Percentiles rank a stretch among this genome's conserved stretches.
Evolutionary conservation across 306 rosid species (phyloP).

Genomic region (Morella rubra): DNA sequence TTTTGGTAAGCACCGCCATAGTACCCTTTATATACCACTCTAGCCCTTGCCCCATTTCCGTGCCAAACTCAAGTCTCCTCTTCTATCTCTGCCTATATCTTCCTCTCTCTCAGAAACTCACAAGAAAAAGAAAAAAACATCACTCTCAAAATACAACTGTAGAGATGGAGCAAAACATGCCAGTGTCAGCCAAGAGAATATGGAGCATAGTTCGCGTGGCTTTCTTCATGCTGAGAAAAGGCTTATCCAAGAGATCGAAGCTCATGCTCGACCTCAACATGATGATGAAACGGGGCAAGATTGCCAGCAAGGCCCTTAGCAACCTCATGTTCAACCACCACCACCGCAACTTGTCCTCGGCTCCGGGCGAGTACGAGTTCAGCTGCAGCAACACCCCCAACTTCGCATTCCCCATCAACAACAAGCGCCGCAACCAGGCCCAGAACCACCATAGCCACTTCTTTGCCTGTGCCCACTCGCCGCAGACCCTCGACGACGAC

Average conservation of each 20-base stretch:
- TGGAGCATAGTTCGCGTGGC: conserved; percentile 66
- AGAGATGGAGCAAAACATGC: conserved; percentile 48
- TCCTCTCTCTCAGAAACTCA: conserved; percentile 17
- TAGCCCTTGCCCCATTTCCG: neutral
- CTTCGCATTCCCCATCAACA: conserved; percentile 30
- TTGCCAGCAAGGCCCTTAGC: conserved; percentile 77
- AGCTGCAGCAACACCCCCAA: conserved; percentile 85
- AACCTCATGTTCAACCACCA: conserved; percentile 63
- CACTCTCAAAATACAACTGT: neutral
- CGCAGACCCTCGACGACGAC: conserved; percentile 55
- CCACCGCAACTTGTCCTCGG: conserved; percentile 20
- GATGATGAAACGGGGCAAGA: conserved; percentile 76
- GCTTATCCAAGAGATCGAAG: conserved; percentile 57
- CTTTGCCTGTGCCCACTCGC: conserved; percentile 54
- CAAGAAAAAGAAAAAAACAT: conserved; percentile 28
- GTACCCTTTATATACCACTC: conserved; percentile 26
- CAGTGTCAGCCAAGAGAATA: conserved; percentile 50
- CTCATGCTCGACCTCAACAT: conserved; percentile 61
- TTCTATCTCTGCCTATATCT: conserved; percentile 3
- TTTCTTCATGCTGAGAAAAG: conserved; percentile 68
- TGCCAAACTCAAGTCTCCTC: conserved; percentile 25
- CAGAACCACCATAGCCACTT: conserved; percentile 30
- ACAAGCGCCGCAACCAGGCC: conserved; percentile 47
- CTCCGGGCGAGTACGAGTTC: conserved; percentile 76
- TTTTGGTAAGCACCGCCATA: neutral